Base-by-base conservation (phyloP, 148 eudicot genomes). In the Vaccinium macrocarpon region DNA sequence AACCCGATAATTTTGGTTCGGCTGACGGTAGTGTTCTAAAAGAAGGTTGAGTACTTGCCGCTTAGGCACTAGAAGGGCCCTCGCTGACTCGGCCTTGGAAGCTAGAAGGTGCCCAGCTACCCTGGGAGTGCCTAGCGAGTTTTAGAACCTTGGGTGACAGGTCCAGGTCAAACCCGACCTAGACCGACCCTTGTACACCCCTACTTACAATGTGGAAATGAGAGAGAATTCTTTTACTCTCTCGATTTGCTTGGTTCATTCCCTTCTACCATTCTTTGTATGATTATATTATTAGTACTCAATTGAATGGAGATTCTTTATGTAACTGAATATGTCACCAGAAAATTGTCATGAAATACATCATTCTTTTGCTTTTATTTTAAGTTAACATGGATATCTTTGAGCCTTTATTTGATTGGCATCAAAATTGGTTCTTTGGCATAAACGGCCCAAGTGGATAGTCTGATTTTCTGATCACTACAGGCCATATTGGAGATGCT, bases 401-500 rank as follows among this genome's bases (percentile, higher is more conserved):
- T 85, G 59, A 6, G 25, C 78, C 79, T 38, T 84, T 64, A 27
- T 84, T 6, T 70, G 29, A 64, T 35, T 78, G 83, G 13, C 66
- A 32, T 19, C 16, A 52, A 29, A 15, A 82, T 29, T 81, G 32
- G 18, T 59, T 7, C 10, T 52, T 82, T 59, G 62, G 68, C 52
- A 85, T 81, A 62, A 25, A 56, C 73, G 76, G 76, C n/a, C 48
- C 55, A 16, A 73, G 51, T 46, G 57, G 73, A 66, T 35, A 53
- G 68, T 56, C 35, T 83, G 81, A 51, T 56, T 56, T 82, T 86
- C 61, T 72, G 52, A 56, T 50, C 84, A n/a, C 75, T 61, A 70
- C 87, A 97, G 99, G 91, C 99, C 99, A 15, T 97, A 97, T 57
- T 97, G 99, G 99, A 94, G 99, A 87, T 97, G 99, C 88, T 97